phyloP scores from a whole-genome alignment of 441 rosid species.

The Dalechampia spathulata region DNA sequence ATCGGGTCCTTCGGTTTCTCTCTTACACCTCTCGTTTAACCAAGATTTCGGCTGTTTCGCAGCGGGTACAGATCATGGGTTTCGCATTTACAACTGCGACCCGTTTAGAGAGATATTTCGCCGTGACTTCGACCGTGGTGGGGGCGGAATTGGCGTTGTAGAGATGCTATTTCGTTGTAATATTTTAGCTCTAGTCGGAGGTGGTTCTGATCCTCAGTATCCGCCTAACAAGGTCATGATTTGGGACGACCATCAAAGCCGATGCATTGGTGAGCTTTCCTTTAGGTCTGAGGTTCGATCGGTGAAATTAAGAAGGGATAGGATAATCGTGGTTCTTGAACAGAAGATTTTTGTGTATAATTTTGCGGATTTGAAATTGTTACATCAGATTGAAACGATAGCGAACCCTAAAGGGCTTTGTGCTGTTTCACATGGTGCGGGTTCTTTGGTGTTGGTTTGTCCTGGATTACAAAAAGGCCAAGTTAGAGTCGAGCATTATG shows the following conservation, averaged over 20 bases:
- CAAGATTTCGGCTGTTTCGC: slow-evolving; percentile 85
- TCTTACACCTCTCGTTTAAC: slow-evolving; percentile 80
- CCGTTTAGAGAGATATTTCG: slow-evolving; percentile 84
- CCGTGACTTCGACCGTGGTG: slow-evolving; percentile 58
- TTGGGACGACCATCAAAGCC: slow-evolving; percentile 88
- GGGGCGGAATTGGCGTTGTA: slow-evolving; percentile 71
- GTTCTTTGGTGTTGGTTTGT: slow-evolving; percentile 79
- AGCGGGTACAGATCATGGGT: slow-evolving; percentile 67
- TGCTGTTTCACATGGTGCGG: slow-evolving; percentile 78
- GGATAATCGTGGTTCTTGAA: slow-evolving; percentile 77
- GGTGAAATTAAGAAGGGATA: slow-evolving; percentile 68
- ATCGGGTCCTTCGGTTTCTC: slow-evolving; percentile 54
- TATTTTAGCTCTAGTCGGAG: slow-evolving; percentile 83
- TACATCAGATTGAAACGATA: slow-evolving; percentile 83
- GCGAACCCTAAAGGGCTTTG: slow-evolving; percentile 83
- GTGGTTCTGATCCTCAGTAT: slow-evolving; percentile 59
- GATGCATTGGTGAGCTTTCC: slow-evolving; percentile 76
- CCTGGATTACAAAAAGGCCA: slow-evolving; percentile 79
- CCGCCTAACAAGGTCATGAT: slow-evolving; percentile 80
- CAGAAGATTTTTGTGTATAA: slow-evolving; percentile 77
- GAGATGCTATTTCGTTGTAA: slow-evolving; percentile 95
- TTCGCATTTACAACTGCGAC: slow-evolving; percentile 67
- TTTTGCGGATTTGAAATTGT: slow-evolving; percentile 70
- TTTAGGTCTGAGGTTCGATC: slow-evolving; percentile 77
- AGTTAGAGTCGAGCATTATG: slow-evolving; percentile 78